Base-by-base conservation (phyloP, 1,284 basidiomycete species). In the Vanrija sp. region DNA sequence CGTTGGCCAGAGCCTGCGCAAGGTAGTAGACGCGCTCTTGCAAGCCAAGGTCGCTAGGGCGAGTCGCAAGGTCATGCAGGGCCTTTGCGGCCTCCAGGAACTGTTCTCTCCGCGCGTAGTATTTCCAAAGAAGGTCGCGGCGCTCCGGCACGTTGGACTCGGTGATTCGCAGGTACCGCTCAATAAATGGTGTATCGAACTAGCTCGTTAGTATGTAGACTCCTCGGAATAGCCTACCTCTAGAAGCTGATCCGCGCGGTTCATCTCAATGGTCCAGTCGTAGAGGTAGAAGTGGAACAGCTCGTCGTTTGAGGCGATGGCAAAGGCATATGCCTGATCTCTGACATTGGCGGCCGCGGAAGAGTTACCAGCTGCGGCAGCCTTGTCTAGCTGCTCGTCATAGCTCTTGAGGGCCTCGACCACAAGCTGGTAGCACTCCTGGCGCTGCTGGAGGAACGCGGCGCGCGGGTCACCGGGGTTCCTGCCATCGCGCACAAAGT, bases 261-360 rank as follows among this genome's bases (percentile, higher is more conserved):
- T 84, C 40, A 85, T 83, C 26, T 79, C 78, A 46, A 97, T 88
- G 51, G 95, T 79, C 94, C 94, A 98, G 67, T 95, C 91, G 73
- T 98, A 98, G 59, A 98, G 75, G 46, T 86, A 87, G 40, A 88
- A 92, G 76, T 98, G 94, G 80, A 98, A 97, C 75, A 96, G 85
- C 65, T 91, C 86, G 73, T 98, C 95, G 49, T 88, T 83, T 58
- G 87, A 87, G 1, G 83, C 80, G 59, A 97, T 87, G 0, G 91
- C 91, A 55, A 92, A 80, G 43, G 57, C 59, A 55, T 75, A 74
- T 15, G 68, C 67, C 51, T 73, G 69, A 55, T 82, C 83, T 38
- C 72, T 55, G 12, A 61, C 23, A 14, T 52, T 53, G 18, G 45
- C 39, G 12, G 59, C 59, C 15, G 43, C 46, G 54, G 51, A 25